Conservation (phyloP, 2,329 filamentous ascomycete genomes). For the Incumbomyces delicatus region DNA sequence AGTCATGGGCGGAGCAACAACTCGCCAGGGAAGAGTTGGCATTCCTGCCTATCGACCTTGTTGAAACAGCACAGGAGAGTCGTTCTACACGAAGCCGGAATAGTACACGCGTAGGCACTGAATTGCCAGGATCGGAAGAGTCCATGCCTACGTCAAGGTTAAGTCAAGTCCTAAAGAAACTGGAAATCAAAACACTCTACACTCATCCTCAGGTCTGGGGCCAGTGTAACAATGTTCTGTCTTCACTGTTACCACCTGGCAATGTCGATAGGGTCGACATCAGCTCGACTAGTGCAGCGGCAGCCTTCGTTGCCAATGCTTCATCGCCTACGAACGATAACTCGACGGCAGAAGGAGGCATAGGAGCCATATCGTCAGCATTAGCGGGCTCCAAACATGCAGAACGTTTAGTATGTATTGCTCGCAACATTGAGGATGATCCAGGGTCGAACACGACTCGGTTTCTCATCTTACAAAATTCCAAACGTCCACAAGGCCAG, state of each 20-base stretch:
- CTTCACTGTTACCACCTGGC: constrained; percentile 20
- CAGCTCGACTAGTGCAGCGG: constrained; percentile 75
- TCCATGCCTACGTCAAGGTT: not conserved
- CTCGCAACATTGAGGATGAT: constrained; percentile 38
- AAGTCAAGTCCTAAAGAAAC: not conserved
- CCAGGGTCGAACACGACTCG: constrained; percentile 36
- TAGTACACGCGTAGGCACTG: constrained; percentile 29
- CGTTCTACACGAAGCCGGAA: not conserved
- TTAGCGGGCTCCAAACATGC: constrained; percentile 61
- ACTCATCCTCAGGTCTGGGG: constrained; percentile 94
- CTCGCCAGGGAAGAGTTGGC: constrained; percentile 10
- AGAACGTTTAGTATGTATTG: constrained; percentile 54
- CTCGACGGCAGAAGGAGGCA: constrained; percentile 25
- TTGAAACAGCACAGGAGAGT: not conserved
- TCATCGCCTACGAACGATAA: constrained; percentile 17
- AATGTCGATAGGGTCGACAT: constrained; percentile 65
- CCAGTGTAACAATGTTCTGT: constrained; percentile 72
- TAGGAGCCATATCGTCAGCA: constrained; percentile 68
- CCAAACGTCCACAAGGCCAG: constrained; percentile 7
- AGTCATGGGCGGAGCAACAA: constrained; percentile 5
- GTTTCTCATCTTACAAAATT: constrained; percentile 34
- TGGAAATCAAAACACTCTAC: constrained; percentile 64
- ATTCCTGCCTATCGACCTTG: constrained; percentile 13
- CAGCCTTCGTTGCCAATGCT: constrained; percentile 58
- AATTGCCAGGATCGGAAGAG: constrained; percentile 14